A percentile compares a stretch with the other conserved stretches of the same genome.
Conservation (phyloP, 1,139 yeast species). For the Spencermartinsiella ligniputridi region DNA sequence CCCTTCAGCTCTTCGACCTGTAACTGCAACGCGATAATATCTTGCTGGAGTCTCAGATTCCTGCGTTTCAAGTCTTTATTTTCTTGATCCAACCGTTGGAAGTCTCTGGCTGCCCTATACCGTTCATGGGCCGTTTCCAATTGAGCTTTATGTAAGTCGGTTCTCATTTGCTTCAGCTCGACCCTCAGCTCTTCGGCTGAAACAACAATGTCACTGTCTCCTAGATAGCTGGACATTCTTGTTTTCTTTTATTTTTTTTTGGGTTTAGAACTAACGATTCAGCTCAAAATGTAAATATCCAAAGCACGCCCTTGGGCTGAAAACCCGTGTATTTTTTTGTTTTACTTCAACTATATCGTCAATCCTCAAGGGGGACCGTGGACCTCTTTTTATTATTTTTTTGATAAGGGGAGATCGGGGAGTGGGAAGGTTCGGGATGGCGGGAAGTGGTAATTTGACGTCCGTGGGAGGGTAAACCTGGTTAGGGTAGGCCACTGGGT, state of each 20-base stretch:
- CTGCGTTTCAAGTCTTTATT: not conserved
- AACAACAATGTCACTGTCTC: not conserved
- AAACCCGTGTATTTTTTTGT: too few relatives aligned
- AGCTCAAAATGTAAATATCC: too few relatives aligned
- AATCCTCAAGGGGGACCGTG: too few relatives aligned
- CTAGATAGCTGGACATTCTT: not conserved
- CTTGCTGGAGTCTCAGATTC: not conserved
- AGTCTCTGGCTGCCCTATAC: not conserved
- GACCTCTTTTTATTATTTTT: too few relatives aligned
- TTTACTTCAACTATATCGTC: too few relatives aligned
- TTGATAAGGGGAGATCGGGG: not conserved
- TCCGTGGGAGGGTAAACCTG: too few relatives aligned
- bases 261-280: too few relatives aligned
- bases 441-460: too few relatives aligned
- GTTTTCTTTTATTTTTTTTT: too few relatives aligned
- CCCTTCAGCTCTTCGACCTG: not conserved
- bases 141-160: not conserved
- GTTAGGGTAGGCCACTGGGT: too few relatives aligned
- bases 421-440: not conserved
- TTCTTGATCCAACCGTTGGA: not conserved
- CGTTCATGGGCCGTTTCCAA: not conserved
- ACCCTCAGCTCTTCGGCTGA: not conserved
- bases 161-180: not conserved
- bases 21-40: not conserved
- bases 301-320: too few relatives aligned